A percentile compares a stretch with the other conserved stretches of the same genome.
phyloP scores from a whole-genome alignment of 805 yeast genomes.

The Blastobotrys mokoenaii region DNA sequence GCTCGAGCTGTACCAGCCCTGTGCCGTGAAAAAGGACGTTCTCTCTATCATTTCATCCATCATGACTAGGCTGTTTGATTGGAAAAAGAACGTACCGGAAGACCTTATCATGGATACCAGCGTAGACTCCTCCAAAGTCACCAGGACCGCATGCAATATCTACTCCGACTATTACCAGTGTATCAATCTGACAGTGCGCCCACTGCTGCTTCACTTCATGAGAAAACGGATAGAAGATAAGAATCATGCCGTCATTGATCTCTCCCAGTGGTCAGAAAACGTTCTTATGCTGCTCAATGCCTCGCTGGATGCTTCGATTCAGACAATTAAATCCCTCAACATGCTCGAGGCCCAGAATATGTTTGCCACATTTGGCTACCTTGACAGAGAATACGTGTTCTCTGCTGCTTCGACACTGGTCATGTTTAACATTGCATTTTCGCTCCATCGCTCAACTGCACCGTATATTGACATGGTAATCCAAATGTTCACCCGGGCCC shows the following conservation, averaged over 20 bases:
- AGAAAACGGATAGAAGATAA: conserved; percentile 14
- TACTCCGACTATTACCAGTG: conserved; percentile 20
- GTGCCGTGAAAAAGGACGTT: conserved; percentile 9
- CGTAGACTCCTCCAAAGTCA: conserved; percentile 8
- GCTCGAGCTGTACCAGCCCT: conserved; percentile 15
- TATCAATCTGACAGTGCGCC: conserved; percentile 20
- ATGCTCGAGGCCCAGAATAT: conserved; percentile 6
- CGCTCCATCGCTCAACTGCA: conserved; percentile 11
- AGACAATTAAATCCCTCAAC: conserved; percentile 14
- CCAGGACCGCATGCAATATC: conserved; percentile 17
- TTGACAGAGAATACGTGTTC: conserved; percentile 20
- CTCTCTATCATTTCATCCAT: conserved; percentile 12
- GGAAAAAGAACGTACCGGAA: conserved; percentile 15
- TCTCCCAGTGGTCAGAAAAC: conserved; percentile 12
- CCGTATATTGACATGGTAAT: conserved; percentile 15
- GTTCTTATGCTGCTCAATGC: conserved; percentile 15
- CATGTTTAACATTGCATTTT: conserved; percentile 17
- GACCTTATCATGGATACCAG: conserved; percentile 12
- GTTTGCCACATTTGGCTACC: conserved; percentile 16
- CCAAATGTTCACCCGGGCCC: conserved; percentile 8
- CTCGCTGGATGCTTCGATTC: conserved; percentile 19
- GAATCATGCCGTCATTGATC: conserved; percentile 11
- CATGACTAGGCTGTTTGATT: conserved; percentile 14
- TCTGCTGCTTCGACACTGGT: conserved; percentile 19
- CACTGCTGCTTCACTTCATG: conserved; percentile 18